Base-by-base conservation (phyloP, 441 rosid genomes). In the Metrosideros polymorpha region DNA sequence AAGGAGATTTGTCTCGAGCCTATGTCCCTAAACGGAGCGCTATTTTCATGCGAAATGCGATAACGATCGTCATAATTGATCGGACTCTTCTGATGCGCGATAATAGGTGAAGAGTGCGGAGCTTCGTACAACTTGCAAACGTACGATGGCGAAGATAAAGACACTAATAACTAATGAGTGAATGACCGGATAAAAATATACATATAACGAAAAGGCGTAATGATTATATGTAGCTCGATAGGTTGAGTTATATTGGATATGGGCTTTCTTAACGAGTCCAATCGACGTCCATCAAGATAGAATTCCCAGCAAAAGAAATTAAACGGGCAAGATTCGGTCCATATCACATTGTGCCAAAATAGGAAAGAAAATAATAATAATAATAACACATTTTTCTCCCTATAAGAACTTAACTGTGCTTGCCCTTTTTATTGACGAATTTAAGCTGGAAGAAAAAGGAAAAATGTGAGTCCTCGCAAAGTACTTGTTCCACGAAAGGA, bases 11-110 rank as follows among this genome's bases (percentile, higher is more conserved):
- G 5, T 32, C 43, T 63, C 25, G 13, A 12, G 0, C 1, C 9
- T 12, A 12, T 0, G 0, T n/a, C 18, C 63, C n/a, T 0, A 13
- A n/a, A 57, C n/a, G 63, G 32, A 57, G 3, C 14, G 6, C 51
- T 10, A 49, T 49, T 4, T 5, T 12, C 27, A 7, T 4, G 27
- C 12, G 0, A 8, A 54, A 54, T 12, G 43, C 6, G 5, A 19
- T 0, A 1, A 9, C 5, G 8, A 0, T 18, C 76, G 0, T 32
- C 6, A 1, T 3, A 30, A 9, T 32, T 24, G 25, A 63, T 63
- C 13, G 6, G 7, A 8, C 3, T 29, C 39, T n/a, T 29, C 3
- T n/a, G 0, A 59, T 29, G 10, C 3, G 4, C 10, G 0, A 5
- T 1, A 7, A 59, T 59, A 14, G 22, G 13, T 3, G 10, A 5